Evolutionary conservation across 768 basidiomycete genomes (phyloP), one percentile per base, ranked within the genome.

Genomic region (Amanita subjunquillea): DNA sequence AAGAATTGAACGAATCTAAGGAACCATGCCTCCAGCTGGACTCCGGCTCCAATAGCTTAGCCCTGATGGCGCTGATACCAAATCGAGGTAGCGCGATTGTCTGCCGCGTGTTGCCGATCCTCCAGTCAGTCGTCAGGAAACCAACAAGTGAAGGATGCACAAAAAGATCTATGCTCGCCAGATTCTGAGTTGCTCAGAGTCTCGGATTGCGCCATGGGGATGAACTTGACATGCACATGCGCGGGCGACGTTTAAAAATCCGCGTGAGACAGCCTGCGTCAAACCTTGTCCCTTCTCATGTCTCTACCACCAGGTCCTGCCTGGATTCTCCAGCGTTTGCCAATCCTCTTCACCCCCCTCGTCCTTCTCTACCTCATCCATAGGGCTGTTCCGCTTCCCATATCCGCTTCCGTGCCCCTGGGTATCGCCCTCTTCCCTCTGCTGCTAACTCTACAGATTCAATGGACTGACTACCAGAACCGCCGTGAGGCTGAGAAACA

Each of bases 401-500:
- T 25, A 27, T 59, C 57, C 55, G 51, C 43, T 4, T 43, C 59
- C 6, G 27, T 56, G 1, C 38, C 49, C 40, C 43, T 51, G 9
- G 38, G 48, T 29, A 42, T 60, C 30, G 13, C 50, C 12, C 48
- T 57, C 4, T 51, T 60, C 38, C 60, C 60, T 5, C 13, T 58
- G 12, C 32, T 54, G 7, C 38, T 61, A 3, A n/a, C 58, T 3
- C 10, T 59, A 1, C 56, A 58, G 39, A 45, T 55, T 27, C 54
- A 43, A 12, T 61, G 54, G 34, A 55, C 17, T 3, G 56, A 62
- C 22, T 60, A 55, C 23, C 54, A 37, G 7, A 50, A 62, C 43
- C 48, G 50, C 25, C 47, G 48, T 10, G 51, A 52, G 17, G 65
- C 67, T 5, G 59, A 60, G n/a, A 59, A 60, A 42, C 42, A 54